Evolutionary conservation across 345 rosid species (phyloP), one percentile per base, ranked within the genome.

Genomic region (Salix brachista): DNA sequence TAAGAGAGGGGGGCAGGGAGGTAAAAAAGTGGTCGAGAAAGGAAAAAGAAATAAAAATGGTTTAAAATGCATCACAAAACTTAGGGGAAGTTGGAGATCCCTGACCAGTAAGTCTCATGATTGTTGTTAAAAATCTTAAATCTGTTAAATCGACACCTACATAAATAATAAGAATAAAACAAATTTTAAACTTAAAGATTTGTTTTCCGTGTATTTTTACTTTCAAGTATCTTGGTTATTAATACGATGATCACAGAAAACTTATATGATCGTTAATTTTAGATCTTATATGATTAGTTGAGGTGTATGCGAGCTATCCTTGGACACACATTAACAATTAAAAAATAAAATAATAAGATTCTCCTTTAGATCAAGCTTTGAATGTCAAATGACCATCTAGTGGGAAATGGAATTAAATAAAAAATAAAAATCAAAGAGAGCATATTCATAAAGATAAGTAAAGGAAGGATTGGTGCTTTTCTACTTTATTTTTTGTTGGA

Each of bases 371-470:
- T 8, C 64, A 80, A 32, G 70, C 18, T 64, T 75, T 78, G 82
- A 81, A 79, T 75, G 80, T 77, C 83, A 85, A 83, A 79, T 48
- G 77, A 65, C 62, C 67, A 48, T 48, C 8, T 18, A 71, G 74
- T 39, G 83, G 76, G n/a, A 32, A 75, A 48, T 76, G 44, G 83
- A 83, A 83, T 79, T 8, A 39, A 39, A 37, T 6, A 74, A 61
- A 62, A 56, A 30, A 28, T 39, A 34, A 34, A 34, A 34, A 34
- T 58, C 21, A 8, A 46, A 52, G n/a, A 69, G 77, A 78, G 73
- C 37, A 34, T 34, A 34, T 34, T 34, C 37, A 34, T 34, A 76
- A 68, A 39, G 56, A 48, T 25, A 46, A 32, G 6, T 3, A 26
- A 67, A n/a, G 21, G 52, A 64, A 30, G 17, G 52, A 11, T 61